Evolutionary conservation across 2,329 filamentous ascomycete genomes (phyloP).

Genomic region (Tolypocladium pustulatum): DNA sequence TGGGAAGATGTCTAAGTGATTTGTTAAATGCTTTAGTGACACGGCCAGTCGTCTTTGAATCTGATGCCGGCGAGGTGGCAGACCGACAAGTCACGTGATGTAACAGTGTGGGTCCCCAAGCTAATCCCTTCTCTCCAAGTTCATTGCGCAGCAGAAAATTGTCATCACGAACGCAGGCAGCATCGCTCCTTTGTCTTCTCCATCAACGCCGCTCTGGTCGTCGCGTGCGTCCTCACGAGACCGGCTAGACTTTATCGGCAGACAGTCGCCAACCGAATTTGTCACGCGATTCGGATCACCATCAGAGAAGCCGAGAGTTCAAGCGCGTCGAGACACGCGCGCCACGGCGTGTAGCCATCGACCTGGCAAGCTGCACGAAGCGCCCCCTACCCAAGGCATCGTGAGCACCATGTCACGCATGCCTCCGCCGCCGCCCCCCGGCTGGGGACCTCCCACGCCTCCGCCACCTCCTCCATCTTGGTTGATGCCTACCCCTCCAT

Average conservation of each 20-base stretch:
- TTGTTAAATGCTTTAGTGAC: too few relatives aligned
- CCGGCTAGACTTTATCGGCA: constrained; percentile 13
- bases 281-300: background rate
- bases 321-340: constrained; percentile 22
- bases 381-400: constrained; percentile 11
- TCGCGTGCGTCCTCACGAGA: constrained; percentile 17
- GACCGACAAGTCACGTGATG: background rate
- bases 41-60: too few relatives aligned
- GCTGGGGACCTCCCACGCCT: constrained; percentile 47
- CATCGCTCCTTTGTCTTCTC: constrained; percentile 3
- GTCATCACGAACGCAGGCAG: constrained; percentile 18
- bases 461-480: constrained; percentile 44
- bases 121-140: constrained; percentile 11
- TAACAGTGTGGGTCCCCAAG: background rate
- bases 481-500: constrained; percentile 45
- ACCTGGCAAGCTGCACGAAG: constrained; percentile 14
- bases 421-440: constrained; percentile 47
- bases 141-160: constrained; percentile 20
- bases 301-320: constrained; percentile 7
- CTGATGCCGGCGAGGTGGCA: background rate
- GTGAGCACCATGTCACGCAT: constrained; percentile 37
- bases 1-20: too few relatives aligned
- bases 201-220: constrained; percentile 18
- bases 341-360: constrained; percentile 23
- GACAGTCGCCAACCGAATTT: constrained; percentile 2